Evolutionary conservation across 495 filamentous ascomycete species (phyloP), one percentile per base, ranked within the genome.

Genomic region (Apiosordaria backusii): DNA sequence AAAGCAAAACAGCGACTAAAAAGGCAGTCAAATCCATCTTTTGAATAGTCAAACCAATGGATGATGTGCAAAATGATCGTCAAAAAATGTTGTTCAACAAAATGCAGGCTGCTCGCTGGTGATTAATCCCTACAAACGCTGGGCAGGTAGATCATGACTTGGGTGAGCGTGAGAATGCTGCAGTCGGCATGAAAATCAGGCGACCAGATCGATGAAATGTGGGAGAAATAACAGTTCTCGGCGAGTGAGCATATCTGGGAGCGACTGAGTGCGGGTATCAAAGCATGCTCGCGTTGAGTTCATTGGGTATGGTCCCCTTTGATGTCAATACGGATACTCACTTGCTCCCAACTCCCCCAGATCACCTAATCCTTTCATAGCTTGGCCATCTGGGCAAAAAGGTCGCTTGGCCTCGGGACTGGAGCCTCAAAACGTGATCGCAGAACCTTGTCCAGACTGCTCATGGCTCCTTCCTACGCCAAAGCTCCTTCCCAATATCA

Each of bases 1-100:
- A 77, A 87, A 77, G 70, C 82, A 87, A 50, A 85, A 80, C 0
- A 84, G 77, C 5, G 83, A 67, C 83, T 84, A 88, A 70, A 88
- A 87, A 5, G 76, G 35, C 35, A 45, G 35, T 45, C 35, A 45
- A 45, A 45, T 45, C 35, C 35, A 45, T 45, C 35, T 45, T n/a
- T n/a, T 13, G 35, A 45, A 13, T 13, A 15, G 16, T 15, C 16
- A 15, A 13, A 45, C 13, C 35, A 45, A 45, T 45, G 35, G 35
- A 45, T 45, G 13, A 45, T 13, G 35, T 6, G 9, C 35, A 45
- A 45, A 45, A 45, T 29, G 10, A 45, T 45, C 35, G 35, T 45
- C 35, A 45, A 45, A 10, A 45, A 18, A 45, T 45, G 35, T 13
- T 45, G 35, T 45, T 45, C 16, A 15, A 45, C 35, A 45, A 13